Base-by-base conservation (phyloP, 208 protist genomes). In the Leishmania tropica region DNA sequence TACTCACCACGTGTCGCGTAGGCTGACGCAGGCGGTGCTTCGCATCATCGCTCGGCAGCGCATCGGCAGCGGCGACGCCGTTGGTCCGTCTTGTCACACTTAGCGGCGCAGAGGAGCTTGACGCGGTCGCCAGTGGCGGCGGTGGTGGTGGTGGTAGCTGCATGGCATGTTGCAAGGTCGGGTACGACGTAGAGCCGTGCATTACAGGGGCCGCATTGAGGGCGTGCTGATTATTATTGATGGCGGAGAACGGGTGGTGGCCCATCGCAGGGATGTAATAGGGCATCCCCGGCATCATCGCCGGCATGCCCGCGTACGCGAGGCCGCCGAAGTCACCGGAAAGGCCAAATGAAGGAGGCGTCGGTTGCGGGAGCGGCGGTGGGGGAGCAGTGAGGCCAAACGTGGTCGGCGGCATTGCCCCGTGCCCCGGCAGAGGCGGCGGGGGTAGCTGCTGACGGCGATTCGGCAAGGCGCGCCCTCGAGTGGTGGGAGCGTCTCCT, bases 141-240 rank as follows among this genome's bases (percentile, higher is more conserved):
- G 72, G 72, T 21, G 77, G 42, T 47, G 77, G 78, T 15, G n/a
- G 28, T 11, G 47, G 51, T n/a, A 71, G 10, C 68, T 56, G 78
- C 28, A 62, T 53, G 15, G 47, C 21, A 21, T 40, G 60, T n/a
- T 28, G 40, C 48, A 80, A 28, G 21, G 76, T 53, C 28, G 79
- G 17, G 79, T 78, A 83, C n/a, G 70, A 45, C 37, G 75, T 78
- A 35, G 67, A 54, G 51, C 70, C 79, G 8, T 65, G 75, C 76
- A 83, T 87, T 53, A 72, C 75, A 1, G 83, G 83, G 40, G 78
- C 84, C 53, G 78, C 79, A 80, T 87, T 87, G 80, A 87, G 77
- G 71, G 84, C 65, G 77, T 87, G 84, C 54, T 85, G 79, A 76
- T 84, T 87, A 75, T 84, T 84, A 75, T 87, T 87, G 74, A 87